These are phyloP conservation scores for Penicillium salamii DNA, from an alignment of 495 filamentous ascomycete genomes.

Conservation along the genomic window DNA sequence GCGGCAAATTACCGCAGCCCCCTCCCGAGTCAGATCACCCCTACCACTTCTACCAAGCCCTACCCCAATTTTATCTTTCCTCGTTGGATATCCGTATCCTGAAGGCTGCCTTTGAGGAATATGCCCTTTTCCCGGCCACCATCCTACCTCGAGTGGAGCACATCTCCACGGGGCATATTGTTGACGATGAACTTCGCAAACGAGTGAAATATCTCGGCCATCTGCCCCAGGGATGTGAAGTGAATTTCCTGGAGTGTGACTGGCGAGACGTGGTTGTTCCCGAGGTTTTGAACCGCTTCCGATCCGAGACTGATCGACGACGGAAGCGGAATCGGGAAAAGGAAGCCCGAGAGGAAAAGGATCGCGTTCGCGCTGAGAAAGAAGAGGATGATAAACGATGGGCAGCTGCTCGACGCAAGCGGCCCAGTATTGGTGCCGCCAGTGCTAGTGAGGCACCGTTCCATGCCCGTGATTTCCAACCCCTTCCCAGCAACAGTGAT, in stretches of 20 bases:
- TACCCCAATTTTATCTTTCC: constrained; percentile 89
- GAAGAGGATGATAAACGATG: constrained; percentile 67
- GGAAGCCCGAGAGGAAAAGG: constrained; percentile 84
- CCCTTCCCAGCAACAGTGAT: constrained; percentile 49
- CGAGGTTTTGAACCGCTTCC: constrained; percentile 72
- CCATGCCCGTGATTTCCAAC: constrained; percentile 63
- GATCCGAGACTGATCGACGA: constrained; percentile 71
- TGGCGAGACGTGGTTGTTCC: constrained; percentile 87
- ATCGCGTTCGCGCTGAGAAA: constrained; percentile 81
- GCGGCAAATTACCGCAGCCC: constrained; percentile 25
- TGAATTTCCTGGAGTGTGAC: constrained; percentile 92
- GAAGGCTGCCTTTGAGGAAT: constrained; percentile 83
- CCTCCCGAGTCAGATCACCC: constrained; percentile 38
- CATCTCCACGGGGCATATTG: constrained; percentile 83
- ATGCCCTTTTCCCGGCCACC: constrained; percentile 79
- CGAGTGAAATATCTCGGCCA: constrained; percentile 88
- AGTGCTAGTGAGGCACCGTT: constrained; percentile 39
- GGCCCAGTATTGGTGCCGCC: constrained; percentile 33
- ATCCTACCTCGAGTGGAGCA: constrained; percentile 89
- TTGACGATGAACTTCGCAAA: constrained; percentile 86
- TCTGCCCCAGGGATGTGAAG: constrained; percentile 88
- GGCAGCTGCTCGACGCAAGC: constrained; percentile 50
- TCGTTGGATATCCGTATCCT: constrained; percentile 94
- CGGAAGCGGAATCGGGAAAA: constrained; percentile 82
- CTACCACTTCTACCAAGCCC: constrained; percentile 85